Conservation (phyloP, 2,329 filamentous ascomycete species). For the Phialophora macrospora region DNA sequence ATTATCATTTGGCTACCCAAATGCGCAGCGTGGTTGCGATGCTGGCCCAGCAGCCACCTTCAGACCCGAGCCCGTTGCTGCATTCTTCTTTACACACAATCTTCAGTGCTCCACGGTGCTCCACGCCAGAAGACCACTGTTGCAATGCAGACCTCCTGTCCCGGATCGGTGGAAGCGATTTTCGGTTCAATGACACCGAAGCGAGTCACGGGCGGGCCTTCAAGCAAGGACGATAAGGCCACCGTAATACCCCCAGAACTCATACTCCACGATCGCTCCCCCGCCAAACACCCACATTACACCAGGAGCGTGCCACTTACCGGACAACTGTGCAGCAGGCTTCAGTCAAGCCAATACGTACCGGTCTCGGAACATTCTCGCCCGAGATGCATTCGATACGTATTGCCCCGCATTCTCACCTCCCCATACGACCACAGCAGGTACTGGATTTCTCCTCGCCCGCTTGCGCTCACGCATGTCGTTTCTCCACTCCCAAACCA, state of each 20-base stretch:
- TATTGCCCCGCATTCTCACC: constrained; percentile 24
- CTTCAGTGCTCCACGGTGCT: too few relatives aligned
- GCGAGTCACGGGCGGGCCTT: background rate
- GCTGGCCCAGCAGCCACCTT: background rate
- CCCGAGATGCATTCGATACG: constrained; percentile 25
- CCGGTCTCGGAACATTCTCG: constrained; percentile 16
- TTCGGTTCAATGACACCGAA: constrained; percentile 14
- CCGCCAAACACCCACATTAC: background rate
- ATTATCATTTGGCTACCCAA: background rate
- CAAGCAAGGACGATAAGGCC: background rate
- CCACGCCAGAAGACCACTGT: background rate
- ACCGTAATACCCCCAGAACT: background rate
- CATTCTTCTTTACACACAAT: background rate
- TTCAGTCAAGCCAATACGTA: background rate
- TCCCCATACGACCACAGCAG: constrained; percentile 3
- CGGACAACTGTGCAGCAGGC: background rate
- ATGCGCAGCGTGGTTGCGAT: background rate
- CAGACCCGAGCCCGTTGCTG: background rate
- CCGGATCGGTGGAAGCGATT: background rate
- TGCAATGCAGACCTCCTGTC: background rate
- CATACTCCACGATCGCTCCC: background rate
- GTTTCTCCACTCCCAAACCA: constrained; percentile 22
- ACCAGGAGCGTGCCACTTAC: constrained; percentile 16
- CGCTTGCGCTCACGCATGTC: constrained; percentile 9
- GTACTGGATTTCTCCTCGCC: constrained; percentile 23